A percentile compares a stretch with the other conserved stretches of the same genome.
These are phyloP conservation scores for Penicillium crustosum DNA, from an alignment of 2,329 filamentous ascomycete genomes.

Conservation along the genomic window DNA sequence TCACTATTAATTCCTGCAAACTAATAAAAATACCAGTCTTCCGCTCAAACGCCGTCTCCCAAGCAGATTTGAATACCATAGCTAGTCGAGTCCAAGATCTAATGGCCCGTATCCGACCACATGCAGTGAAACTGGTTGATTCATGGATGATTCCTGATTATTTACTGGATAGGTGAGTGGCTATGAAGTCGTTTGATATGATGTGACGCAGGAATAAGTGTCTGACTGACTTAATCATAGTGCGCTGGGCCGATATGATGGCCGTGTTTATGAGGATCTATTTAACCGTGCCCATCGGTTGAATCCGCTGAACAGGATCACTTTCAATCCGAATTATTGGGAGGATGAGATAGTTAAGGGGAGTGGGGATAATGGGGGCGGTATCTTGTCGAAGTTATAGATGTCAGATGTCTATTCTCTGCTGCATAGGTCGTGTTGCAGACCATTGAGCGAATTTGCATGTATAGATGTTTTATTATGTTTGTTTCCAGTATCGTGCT, in stretches of 20 bases:
- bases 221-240: constrained; percentile 26
- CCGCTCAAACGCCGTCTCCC: constrained; percentile 39
- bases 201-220: not conserved
- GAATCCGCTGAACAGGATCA: constrained; percentile 53
- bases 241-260: constrained; percentile 53
- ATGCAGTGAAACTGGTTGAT: constrained; percentile 54
- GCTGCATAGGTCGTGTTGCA: too few species aligned
- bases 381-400: constrained; percentile 22
- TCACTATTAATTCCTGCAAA: not conserved
- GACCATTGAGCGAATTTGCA: not conserved
- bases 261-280: constrained; percentile 55
- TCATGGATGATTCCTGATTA: constrained; percentile 56
- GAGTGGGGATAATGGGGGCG: constrained; percentile 14
- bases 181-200: not conserved
- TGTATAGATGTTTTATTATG: not conserved
- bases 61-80: constrained; percentile 44
- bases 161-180: constrained; percentile 44
- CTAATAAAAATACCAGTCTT: not conserved
- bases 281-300: constrained; percentile 52
- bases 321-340: constrained; percentile 47
- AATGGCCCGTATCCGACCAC: constrained; percentile 51
- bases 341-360: constrained; percentile 30
- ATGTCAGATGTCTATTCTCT: not conserved
- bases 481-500: not conserved
- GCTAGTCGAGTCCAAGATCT: constrained; percentile 45